Evolutionary conservation across 768 basidiomycete species (phyloP).

Genomic region (Lactarius psammicola): DNA sequence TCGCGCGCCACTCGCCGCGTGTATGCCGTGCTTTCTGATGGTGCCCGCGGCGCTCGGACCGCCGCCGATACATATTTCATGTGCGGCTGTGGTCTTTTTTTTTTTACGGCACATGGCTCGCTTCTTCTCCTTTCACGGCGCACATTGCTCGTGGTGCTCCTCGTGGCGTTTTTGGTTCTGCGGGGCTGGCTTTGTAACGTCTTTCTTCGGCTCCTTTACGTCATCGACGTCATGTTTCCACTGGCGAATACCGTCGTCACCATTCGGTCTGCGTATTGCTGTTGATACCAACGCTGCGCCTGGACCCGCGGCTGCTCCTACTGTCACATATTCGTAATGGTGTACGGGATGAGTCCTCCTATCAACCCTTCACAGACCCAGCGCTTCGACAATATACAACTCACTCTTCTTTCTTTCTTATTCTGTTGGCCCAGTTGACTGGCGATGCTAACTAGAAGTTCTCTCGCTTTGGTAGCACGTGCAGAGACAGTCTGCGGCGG

Average conservation of each 20-base stretch:
- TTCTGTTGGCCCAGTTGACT: not conserved
- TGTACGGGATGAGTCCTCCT: too few species aligned
- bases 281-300: too few species aligned
- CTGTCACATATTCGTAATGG: too few species aligned
- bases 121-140: not conserved
- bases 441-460: slow-evolving; percentile 4
- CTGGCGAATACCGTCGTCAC: too few species aligned
- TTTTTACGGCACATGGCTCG: not conserved
- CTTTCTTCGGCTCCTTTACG: not conserved
- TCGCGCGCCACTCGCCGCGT: not conserved
- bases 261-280: not conserved
- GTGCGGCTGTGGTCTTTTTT: not conserved
- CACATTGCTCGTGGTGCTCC: too few species aligned
- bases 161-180: not conserved
- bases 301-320: too few species aligned
- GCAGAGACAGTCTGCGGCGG: not conserved
- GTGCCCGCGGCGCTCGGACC: not conserved
- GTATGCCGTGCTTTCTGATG: slow-evolving; percentile 13
- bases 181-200: not conserved
- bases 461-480: slow-evolving; percentile 8
- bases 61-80: not conserved
- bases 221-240: not conserved
- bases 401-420: too few species aligned
- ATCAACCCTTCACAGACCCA: too few species aligned
- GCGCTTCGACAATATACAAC: too few species aligned